Evolutionary conservation across 108 stramenopile species (phyloP), one percentile per base, ranked within the genome.

Genomic region (Chaetoceros muelleri): DNA sequence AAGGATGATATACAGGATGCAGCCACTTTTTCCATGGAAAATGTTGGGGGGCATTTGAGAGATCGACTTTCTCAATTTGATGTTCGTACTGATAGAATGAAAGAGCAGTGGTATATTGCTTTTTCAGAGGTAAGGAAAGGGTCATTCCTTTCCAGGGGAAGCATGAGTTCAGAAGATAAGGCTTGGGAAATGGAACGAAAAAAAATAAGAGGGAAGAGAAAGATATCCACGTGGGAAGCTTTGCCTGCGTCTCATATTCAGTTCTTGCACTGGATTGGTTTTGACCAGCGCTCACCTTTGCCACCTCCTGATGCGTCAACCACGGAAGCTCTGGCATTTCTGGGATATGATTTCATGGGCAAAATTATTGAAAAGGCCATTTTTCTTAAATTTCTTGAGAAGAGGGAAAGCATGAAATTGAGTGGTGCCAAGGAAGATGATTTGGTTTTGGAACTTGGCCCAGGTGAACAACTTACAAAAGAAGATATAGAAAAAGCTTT

Each of bases 211-310:
- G 80, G 84, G 5, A 50, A 74, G n/a, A 57, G 55, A 0, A 44
- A 28, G 3, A 24, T 55, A 10, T 68, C 76, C 10, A 55, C 58
- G 17, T 89, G 87, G 87, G 45, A 74, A 21, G 61, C 65, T 52
- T 64, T 84, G 58, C 45, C 69, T 48, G 75, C 72, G 7, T 52
- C 49, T 17, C 62, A 62, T 24, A 80, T 86, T 0, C 65, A 73
- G 7, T 90, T 90, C 57, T 71, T 86, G 60, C 85, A 86, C 64
- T 90, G 88, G 88, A 21, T 90, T 28, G 85, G 88, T 3, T 84
- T 86, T 60, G 76, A 82, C 23, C 80, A 73, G 45, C 53, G 30
- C 21, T 74, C 76, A 20, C 55, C 74, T 16, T 48, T 86, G 16
- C 66, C 73, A 1, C 84, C 84, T 29, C 88, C 88, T 1, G 66